phyloP scores from a whole-genome alignment of 2,329 filamentous ascomycete genomes.

The Fusarium nurragi region DNA sequence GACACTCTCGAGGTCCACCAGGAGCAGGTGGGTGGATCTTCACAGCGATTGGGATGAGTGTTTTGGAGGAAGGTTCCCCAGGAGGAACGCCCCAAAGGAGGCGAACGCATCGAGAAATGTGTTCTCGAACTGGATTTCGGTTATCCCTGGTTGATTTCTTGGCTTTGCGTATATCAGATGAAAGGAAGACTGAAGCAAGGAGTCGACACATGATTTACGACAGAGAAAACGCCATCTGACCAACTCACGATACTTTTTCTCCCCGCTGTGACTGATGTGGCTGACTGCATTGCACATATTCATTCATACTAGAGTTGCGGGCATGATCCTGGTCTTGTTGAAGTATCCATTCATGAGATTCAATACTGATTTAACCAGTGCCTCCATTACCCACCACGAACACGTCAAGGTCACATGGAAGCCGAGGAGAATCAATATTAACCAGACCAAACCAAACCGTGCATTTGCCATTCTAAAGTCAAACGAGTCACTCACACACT shows the following conservation, averaged over 20 bases:
- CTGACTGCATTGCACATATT: neutral
- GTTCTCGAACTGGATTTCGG: constrained; percentile 29
- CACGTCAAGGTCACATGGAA: neutral
- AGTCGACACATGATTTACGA: constrained; percentile 42
- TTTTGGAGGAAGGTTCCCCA: neutral
- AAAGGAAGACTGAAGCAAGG: constrained; percentile 30
- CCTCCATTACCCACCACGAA: neutral
- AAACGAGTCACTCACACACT: neutral
- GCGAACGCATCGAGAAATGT: constrained; percentile 13
- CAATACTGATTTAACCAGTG: neutral
- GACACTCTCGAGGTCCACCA: constrained; percentile 98
- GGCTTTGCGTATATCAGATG: constrained; percentile 39
- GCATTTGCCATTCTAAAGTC: constrained; percentile 29
- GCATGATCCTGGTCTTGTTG: neutral
- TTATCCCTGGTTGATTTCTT: constrained; percentile 19
- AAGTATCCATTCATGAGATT: neutral
- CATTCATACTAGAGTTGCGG: neutral
- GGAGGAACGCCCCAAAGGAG: constrained; percentile 7
- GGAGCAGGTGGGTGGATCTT: constrained; percentile 88
- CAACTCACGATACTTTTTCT: neutral
- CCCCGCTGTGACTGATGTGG: neutral
- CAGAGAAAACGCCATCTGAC: constrained; percentile 47
- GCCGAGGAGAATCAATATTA: neutral
- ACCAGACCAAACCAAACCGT: constrained; percentile 5
- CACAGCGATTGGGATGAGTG: constrained; percentile 8